Conservation (phyloP, 805 yeast species). For the Kodamaea lidongshanica region DNA sequence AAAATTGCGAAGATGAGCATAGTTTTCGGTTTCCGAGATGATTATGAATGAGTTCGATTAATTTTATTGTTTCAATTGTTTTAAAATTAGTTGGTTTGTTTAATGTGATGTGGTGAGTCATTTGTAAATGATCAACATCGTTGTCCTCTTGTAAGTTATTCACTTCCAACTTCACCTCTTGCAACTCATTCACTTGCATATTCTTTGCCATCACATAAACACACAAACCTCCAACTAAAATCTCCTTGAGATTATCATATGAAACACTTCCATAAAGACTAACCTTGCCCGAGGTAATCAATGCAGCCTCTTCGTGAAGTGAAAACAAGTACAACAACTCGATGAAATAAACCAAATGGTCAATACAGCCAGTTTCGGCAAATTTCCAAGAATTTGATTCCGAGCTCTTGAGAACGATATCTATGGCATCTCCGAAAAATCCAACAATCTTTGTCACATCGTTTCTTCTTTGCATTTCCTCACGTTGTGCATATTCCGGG, state of each 20-base stretch:
- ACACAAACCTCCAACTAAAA: slow-evolving; percentile 33
- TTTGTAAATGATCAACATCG: slow-evolving; percentile 13
- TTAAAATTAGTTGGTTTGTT: slow-evolving; percentile 1
- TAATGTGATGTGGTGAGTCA: too few relatives aligned
- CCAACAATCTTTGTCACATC: slow-evolving; percentile 46
- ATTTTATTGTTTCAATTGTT: slow-evolving; percentile 37
- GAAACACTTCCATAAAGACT: slow-evolving; percentile 41
- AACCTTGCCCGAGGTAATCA: slow-evolving; percentile 27
- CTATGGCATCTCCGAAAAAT: slow-evolving; percentile 47
- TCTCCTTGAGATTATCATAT: slow-evolving; percentile 41
- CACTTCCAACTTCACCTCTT: neutral
- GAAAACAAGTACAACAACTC: slow-evolving; percentile 44
- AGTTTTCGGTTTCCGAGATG: slow-evolving; percentile 63
- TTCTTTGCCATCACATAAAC: slow-evolving; percentile 21
- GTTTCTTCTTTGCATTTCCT: slow-evolving; percentile 30
- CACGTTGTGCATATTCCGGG: slow-evolving; percentile 12
- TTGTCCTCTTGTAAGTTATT: neutral
- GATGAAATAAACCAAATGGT: slow-evolving; percentile 24
- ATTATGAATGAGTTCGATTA: slow-evolving; percentile 61
- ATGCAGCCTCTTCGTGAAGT: slow-evolving; percentile 47
- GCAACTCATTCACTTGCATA: too few relatives aligned
- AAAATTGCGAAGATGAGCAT: slow-evolving; percentile 60
- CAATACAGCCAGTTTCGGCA: slow-evolving; percentile 13
- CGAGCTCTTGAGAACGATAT: slow-evolving; percentile 26
- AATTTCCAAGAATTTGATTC: slow-evolving; percentile 30